phyloP scores from a whole-genome alignment of 371 early-diverging fungal genomes.

The Mucor velutinosus region DNA sequence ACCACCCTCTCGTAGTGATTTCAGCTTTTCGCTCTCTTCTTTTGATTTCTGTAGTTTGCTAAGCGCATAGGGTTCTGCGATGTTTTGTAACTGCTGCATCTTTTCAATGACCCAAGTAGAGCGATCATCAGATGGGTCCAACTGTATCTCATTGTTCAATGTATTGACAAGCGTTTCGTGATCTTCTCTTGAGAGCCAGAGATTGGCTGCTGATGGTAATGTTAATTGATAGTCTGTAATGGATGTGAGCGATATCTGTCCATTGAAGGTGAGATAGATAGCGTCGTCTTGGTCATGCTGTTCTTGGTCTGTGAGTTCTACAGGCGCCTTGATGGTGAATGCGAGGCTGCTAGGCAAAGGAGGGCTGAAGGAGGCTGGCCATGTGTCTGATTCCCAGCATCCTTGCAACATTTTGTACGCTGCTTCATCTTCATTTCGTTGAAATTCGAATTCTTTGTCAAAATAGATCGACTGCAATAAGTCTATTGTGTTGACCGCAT shows the following conservation, averaged over 20 bases:
- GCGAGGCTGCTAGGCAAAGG: not conserved
- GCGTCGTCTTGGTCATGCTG: not conserved
- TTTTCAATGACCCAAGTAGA: conserved; percentile 32
- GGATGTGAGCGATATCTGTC: conserved; percentile 2
- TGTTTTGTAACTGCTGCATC: conserved; percentile 24
- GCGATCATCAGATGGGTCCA: conserved; percentile 14
- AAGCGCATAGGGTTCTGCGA: conserved; percentile 23
- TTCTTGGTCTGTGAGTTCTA: conserved; percentile 1
- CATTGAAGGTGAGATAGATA: conserved; percentile 2
- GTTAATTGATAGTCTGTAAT: conserved; percentile 12
- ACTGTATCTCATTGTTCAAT: conserved; percentile 8
- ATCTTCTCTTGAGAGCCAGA: conserved; percentile 36
- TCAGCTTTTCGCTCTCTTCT: not conserved
- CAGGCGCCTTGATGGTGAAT: conserved; percentile 22
- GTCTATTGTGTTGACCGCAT: conserved; percentile 22
- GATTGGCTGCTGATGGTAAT: conserved; percentile 26
- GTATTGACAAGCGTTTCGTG: conserved; percentile 21
- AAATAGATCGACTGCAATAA: conserved; percentile 26
- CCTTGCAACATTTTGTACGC: not conserved
- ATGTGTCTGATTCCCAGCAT: conserved; percentile 6
- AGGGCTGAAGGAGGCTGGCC: not conserved
- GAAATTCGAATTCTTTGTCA: conserved; percentile 26
- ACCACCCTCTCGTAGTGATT: not conserved
- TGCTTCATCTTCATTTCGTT: conserved; percentile 6
- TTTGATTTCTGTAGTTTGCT: not conserved